These are phyloP conservation scores for Alternaria tenuissima DNA, from an alignment of 2,329 filamentous ascomycete species.

Conservation along the genomic window DNA sequence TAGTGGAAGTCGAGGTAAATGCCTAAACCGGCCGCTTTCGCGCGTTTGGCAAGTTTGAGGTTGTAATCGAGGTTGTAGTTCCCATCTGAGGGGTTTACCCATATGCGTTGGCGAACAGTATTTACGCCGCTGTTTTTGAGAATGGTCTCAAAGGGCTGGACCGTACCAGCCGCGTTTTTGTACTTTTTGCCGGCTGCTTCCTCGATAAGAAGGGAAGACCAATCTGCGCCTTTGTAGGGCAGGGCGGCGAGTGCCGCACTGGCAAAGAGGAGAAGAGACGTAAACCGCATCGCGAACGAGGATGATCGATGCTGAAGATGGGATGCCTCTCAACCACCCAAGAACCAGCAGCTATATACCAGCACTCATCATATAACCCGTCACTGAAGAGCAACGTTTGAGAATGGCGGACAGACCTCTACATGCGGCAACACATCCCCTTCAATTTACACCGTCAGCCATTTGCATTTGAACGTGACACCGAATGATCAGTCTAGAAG, in stretches of 20 bases:
- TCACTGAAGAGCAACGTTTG: not conserved
- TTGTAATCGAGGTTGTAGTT: slow-evolving; percentile 76
- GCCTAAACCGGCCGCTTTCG: slow-evolving; percentile 67
- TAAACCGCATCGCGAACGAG: slow-evolving; percentile 37
- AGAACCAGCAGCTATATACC: not conserved
- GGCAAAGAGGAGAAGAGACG: slow-evolving; percentile 30
- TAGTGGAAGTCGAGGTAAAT: slow-evolving; percentile 72
- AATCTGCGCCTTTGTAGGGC: slow-evolving; percentile 72
- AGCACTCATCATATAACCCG: not conserved
- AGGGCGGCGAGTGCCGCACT: slow-evolving; percentile 56
- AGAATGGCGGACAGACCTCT: not conserved
- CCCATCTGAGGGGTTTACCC: slow-evolving; percentile 70
- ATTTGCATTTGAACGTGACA: not conserved
- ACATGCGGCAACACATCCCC: slow-evolving; percentile 7
- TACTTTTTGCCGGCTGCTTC: slow-evolving; percentile 69
- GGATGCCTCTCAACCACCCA: not conserved
- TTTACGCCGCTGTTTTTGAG: slow-evolving; percentile 70
- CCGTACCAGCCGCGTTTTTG: slow-evolving; percentile 63
- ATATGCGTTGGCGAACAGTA: slow-evolving; percentile 74
- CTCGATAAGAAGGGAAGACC: slow-evolving; percentile 71
- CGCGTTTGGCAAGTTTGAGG: slow-evolving; percentile 70
- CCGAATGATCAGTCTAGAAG: not conserved
- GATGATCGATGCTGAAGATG: not conserved
- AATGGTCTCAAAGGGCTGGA: slow-evolving; percentile 68
- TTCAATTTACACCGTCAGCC: not conserved